Conservation (phyloP, 1,284 basidiomycete genomes). For the Papiliotrema laurentii region DNA sequence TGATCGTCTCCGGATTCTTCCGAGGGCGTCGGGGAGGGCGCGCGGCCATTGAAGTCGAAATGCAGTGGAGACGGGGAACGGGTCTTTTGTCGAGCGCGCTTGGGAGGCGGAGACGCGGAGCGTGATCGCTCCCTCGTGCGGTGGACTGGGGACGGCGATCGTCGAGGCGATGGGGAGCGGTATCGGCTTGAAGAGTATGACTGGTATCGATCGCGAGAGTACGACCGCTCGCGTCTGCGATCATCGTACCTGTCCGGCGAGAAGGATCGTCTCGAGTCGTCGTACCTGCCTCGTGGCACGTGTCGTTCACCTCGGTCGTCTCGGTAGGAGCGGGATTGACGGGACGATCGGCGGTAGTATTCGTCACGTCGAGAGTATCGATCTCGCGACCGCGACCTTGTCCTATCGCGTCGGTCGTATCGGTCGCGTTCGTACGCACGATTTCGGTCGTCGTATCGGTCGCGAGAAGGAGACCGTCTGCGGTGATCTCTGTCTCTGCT, state of each 20-base stretch:
- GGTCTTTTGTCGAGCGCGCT: conserved; percentile 13
- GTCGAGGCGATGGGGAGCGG: conserved; percentile 11
- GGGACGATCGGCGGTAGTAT: neutral
- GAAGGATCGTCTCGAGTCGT: neutral
- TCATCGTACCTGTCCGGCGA: conserved; percentile 1
- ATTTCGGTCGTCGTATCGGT: conserved; percentile 4
- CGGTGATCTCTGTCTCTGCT: neutral
- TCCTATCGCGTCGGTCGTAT: neutral
- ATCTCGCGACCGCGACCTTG: neutral
- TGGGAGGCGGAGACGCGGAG: conserved; percentile 5
- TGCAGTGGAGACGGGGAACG: conserved; percentile 13
- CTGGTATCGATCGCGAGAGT: conserved; percentile 9
- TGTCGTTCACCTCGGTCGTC: no score
- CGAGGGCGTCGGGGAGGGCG: conserved; percentile 17
- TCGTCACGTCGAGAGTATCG: neutral
- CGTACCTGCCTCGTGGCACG: no score
- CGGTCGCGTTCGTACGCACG: neutral
- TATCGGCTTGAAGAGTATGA: conserved; percentile 1
- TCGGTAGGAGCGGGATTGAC: no score
- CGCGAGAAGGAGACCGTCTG: conserved; percentile 1
- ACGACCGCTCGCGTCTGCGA: neutral
- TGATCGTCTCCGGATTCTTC: conserved; percentile 43
- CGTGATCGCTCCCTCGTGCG: no score
- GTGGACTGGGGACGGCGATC: neutral
- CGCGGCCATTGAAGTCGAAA: conserved; percentile 12